A percentile compares a stretch with the other conserved stretches of the same genome.
phyloP scores from a whole-genome alignment of 1,284 basidiomycete species.

The Thecaphora frezii region DNA sequence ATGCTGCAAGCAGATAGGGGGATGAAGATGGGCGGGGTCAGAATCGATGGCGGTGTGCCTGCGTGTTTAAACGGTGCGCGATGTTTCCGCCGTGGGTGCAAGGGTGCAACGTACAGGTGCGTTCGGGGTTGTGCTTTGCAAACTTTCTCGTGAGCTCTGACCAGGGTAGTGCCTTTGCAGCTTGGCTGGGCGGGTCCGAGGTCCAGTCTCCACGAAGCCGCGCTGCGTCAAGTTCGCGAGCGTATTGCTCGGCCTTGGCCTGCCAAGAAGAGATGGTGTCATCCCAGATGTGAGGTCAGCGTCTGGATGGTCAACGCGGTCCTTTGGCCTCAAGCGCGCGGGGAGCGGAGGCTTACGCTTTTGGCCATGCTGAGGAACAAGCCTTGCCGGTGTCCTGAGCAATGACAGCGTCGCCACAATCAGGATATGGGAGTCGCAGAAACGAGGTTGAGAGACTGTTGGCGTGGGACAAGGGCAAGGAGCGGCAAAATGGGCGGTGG shows the following conservation, averaged over 20 bases:
- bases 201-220: constrained; percentile 50
- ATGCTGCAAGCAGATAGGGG: constrained; percentile 10
- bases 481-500: too few relatives aligned
- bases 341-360: constrained; percentile 12
- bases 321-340: too few relatives aligned
- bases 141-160: constrained; percentile 58
- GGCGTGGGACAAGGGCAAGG: too few relatives aligned
- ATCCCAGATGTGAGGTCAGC: too few relatives aligned
- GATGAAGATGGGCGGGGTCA: neutral
- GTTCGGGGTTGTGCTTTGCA: constrained; percentile 56
- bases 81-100: constrained; percentile 1
- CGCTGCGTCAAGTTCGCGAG: constrained; percentile 51
- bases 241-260: constrained; percentile 45
- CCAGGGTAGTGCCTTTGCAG: constrained; percentile 31
- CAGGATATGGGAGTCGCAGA: too few relatives aligned
- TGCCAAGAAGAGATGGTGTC: neutral
- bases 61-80: too few relatives aligned
- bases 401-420: too few relatives aligned
- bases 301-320: too few relatives aligned
- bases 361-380: too few relatives aligned
- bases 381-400: too few relatives aligned
- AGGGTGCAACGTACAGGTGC: constrained; percentile 22
- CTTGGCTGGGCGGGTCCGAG: constrained; percentile 26
- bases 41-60: too few relatives aligned
- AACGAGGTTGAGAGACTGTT: too few relatives aligned